Base-by-base conservation (phyloP, 2,329 filamentous ascomycete species). In the Erysiphe pulchra region DNA sequence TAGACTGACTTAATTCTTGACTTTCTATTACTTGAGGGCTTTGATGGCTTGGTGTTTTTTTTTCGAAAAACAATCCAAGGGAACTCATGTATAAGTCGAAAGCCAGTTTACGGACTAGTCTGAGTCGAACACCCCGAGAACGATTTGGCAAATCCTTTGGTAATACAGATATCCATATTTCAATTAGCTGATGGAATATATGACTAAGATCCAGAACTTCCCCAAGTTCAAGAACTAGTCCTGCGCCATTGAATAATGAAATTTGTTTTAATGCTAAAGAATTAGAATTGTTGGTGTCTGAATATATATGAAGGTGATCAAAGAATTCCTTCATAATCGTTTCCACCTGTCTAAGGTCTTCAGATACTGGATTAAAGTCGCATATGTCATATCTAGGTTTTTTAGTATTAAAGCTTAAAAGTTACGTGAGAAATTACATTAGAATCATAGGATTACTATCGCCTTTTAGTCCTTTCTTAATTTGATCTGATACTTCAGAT, bases 41-140 rank as follows among this genome's bases (percentile, higher is more conserved):
- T 14, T 14, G 12, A 20, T 31, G 11, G 28, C 8, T 13, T 46
- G 24, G 4, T 30, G 7, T 31, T 37, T 44, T 44, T 4, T 32
- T 41, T 33, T 44, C 33, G 9, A 58, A 40, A 34, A 54, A 57
- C 13, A 58, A 45, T 24, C 48, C 51, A 20, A 56, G 42, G 3
- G 55, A 59, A 43, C 52, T 55, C 9, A 60, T 47, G 38, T 48
- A 54, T 18, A 60, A 42, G n/a, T 58, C 55, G 17, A 54, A 49
- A 14, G 56, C 52, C 1, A 59, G 48, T 32, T 50, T 51, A 10
- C 55, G 52, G 9, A 58, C 51, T 0, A 53, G 45, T 17, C 53
- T 55, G 45, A 56, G 55, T 42, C 56, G 58, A 39, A 51, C 48
- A 9, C 55, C 47, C 11, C 58, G 53, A n/a, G 50, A 48, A 11